Conservation (phyloP, 2,329 filamentous ascomycete species). For the Polytolypa hystricis region DNA sequence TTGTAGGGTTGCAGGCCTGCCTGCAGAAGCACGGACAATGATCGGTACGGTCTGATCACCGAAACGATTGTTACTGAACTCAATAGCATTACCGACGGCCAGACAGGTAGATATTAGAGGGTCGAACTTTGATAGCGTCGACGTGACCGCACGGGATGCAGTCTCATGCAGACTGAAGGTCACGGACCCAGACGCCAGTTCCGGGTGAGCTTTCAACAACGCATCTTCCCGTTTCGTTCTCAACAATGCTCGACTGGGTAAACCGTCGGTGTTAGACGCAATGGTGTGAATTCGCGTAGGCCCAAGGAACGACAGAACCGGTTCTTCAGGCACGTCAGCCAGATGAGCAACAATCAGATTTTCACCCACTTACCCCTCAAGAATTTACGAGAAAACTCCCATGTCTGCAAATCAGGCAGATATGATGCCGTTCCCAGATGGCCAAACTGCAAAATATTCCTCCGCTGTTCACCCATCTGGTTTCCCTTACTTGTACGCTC, state of each 20-base stretch:
- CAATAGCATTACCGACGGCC: slow-evolving; percentile 39
- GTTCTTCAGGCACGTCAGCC: background rate
- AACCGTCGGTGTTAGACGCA: background rate
- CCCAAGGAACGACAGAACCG: slow-evolving; percentile 1
- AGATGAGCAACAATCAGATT: slow-evolving; percentile 5
- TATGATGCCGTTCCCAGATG: slow-evolving; percentile 45
- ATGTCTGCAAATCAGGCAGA: slow-evolving; percentile 34
- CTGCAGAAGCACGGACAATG: slow-evolving; percentile 30
- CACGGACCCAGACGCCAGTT: slow-evolving; percentile 24
- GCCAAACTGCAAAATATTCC: slow-evolving; percentile 45
- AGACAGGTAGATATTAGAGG: slow-evolving; percentile 32
- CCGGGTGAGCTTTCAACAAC: slow-evolving; percentile 23
- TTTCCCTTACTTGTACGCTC: too few relatives aligned
- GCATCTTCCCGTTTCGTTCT: slow-evolving; percentile 13
- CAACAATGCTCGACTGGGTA: too few relatives aligned
- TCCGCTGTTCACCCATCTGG: slow-evolving; percentile 47
- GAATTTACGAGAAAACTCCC: slow-evolving; percentile 37
- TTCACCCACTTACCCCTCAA: slow-evolving; percentile 16
- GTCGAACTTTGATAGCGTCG: slow-evolving; percentile 22
- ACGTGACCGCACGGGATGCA: slow-evolving; percentile 23
- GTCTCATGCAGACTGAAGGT: slow-evolving; percentile 20
- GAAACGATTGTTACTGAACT: slow-evolving; percentile 20
- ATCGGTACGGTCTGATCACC: slow-evolving; percentile 24
- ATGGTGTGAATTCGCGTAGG: background rate
- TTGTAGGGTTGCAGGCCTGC: slow-evolving; percentile 37